Evolutionary conservation across 139 green algal genomes (phyloP), one percentile per base, ranked within the genome.

Genomic region (Chlorella sp.): DNA sequence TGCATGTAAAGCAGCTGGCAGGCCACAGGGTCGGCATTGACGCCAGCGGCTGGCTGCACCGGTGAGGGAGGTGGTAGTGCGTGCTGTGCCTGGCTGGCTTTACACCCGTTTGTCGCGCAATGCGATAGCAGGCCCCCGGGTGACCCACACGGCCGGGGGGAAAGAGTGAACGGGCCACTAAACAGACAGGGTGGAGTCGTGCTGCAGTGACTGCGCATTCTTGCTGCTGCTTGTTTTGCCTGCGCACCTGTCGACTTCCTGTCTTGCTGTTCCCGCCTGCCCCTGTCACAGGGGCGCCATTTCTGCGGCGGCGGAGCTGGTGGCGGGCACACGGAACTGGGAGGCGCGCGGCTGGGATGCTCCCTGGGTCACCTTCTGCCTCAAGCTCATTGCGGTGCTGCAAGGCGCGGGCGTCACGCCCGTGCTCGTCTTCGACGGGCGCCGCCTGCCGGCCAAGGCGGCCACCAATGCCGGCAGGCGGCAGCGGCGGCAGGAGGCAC

Each of bases 41-140:
- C 83, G 96, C 93, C 1, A 99, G 97, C 86, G 92, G 84, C 17
- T 99, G 97, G 97, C 89, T 99, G 26, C 96, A 99, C 84, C 94
- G 94, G 81, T 72, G 76, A 79, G 72, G 15, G 65, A 11, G 11
- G 44, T 7, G 51, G 51, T 21, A 15, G 51, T 60, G 51, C 12
- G 51, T 60, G 51, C 51, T 60, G 51, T 60, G 51, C 51, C 51
- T n/a, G n/a, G n/a, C n/a, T n/a, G n/a, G n/a, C n/a, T n/a, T n/a
- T n/a, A n/a, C n/a, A n/a, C n/a, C n/a, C n/a, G n/a, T n/a, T n/a
- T n/a, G n/a, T n/a, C n/a, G n/a, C n/a, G n/a, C n/a, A n/a, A n/a
- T n/a, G n/a, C n/a, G n/a, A n/a, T n/a, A n/a, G n/a, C n/a, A n/a
- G n/a, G n/a, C n/a, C n/a, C n/a, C n/a, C n/a, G n/a, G n/a, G n/a